Percentiles rank a stretch among this genome's conserved stretches.
These are phyloP conservation scores for Kodamaea anthophila DNA, from an alignment of 1,139 yeast genomes.

Conservation along the genomic window DNA sequence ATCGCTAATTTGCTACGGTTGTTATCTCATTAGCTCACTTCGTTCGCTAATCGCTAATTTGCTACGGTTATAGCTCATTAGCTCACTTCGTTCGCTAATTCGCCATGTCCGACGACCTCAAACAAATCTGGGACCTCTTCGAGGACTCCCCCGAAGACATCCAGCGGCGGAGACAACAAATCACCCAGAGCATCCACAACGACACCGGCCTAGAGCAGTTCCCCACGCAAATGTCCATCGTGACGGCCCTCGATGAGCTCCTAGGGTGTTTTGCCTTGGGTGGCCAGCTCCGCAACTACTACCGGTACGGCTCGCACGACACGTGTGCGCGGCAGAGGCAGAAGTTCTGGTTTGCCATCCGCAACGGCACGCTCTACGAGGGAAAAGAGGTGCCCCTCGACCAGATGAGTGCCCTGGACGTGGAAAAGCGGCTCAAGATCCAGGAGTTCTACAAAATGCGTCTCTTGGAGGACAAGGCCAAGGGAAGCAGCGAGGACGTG, in stretches of 20 bases:
- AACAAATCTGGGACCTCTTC: slow-evolving; percentile 30
- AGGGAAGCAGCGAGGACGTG: slow-evolving; percentile 75
- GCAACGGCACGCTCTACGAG: slow-evolving; percentile 37
- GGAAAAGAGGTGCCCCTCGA: slow-evolving; percentile 20
- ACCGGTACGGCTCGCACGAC: slow-evolving; percentile 73
- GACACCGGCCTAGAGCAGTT: slow-evolving; percentile 25
- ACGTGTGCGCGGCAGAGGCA: slow-evolving; percentile 64
- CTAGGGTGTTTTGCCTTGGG: slow-evolving; percentile 84
- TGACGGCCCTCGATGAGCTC: slow-evolving; percentile 82
- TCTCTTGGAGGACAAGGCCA: slow-evolving; percentile 51
- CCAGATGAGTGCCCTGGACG: slow-evolving; percentile 40
- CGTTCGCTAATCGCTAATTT: too few relatives aligned
- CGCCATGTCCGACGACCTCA: slow-evolving; percentile 18
- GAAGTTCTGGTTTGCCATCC: slow-evolving; percentile 76
- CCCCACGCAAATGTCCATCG: slow-evolving; percentile 34
- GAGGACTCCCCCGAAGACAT: slow-evolving; percentile 31
- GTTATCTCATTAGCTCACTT: too few relatives aligned
- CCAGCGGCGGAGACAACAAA: slow-evolving; percentile 25
- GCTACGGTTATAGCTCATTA: too few relatives aligned
- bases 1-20: too few relatives aligned
- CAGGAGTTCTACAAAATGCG: slow-evolving; percentile 67
- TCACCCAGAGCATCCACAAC: slow-evolving; percentile 23
- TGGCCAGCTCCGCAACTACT: slow-evolving; percentile 77
- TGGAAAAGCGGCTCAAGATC: slow-evolving; percentile 46
- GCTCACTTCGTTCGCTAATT: too few relatives aligned